phyloP scores from a whole-genome alignment of 2,329 filamentous ascomycete genomes.

The Alternaria brassicae region DNA sequence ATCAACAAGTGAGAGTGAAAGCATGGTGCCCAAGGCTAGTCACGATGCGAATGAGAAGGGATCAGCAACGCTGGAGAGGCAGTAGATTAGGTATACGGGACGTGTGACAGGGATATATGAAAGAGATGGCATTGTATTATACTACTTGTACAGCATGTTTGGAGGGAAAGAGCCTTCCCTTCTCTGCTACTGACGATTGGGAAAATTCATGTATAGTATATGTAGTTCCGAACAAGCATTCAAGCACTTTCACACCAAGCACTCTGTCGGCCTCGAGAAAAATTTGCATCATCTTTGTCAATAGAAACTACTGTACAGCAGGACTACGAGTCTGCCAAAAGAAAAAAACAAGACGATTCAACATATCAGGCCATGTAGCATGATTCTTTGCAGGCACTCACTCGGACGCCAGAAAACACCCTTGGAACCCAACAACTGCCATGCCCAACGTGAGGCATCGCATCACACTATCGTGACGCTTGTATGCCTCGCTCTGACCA shows the following conservation, averaged over 20 bases:
- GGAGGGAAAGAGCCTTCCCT: not conserved
- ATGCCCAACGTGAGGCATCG: not conserved
- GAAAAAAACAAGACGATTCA: not conserved
- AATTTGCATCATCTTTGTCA: not conserved
- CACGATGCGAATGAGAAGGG: slow-evolving; percentile 52
- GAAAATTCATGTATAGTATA: slow-evolving; percentile 1
- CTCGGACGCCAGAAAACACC: slow-evolving; percentile 4
- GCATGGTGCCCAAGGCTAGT: slow-evolving; percentile 58
- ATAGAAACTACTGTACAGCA: slow-evolving; percentile 5
- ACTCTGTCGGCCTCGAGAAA: not conserved
- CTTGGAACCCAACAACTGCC: not conserved
- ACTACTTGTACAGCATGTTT: slow-evolving; percentile 8
- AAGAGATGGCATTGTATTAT: slow-evolving; percentile 10
- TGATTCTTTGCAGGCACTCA: not conserved
- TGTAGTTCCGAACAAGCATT: not conserved
- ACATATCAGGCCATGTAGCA: slow-evolving; percentile 1
- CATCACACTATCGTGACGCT: not conserved
- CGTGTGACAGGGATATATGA: not conserved
- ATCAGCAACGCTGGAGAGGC: slow-evolving; percentile 1
- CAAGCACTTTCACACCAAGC: not conserved
- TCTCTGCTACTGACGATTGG: not conserved
- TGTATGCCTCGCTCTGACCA: not conserved
- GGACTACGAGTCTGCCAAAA: not conserved
- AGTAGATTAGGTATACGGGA: not conserved
- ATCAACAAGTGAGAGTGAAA: slow-evolving; percentile 51